A percentile compares a stretch with the other conserved stretches of the same genome.
These are phyloP conservation scores for Leucocoprinus leucothites DNA, from an alignment of 768 basidiomycete species.

Conservation along the genomic window DNA sequence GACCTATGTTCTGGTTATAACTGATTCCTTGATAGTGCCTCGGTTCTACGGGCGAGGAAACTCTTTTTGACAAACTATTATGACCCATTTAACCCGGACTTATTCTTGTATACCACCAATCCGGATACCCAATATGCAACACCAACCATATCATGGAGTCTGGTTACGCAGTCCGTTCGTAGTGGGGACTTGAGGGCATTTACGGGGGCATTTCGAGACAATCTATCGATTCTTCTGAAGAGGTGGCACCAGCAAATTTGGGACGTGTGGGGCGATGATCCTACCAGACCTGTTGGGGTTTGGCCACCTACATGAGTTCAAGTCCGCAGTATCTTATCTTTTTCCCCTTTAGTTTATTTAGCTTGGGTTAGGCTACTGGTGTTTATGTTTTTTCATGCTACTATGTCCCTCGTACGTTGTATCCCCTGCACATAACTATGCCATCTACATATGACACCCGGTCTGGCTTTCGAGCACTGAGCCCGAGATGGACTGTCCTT, in stretches of 20 bases:
- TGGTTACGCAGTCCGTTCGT: not conserved
- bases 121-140: conserved; percentile 35
- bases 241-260: conserved; percentile 38
- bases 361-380: not conserved
- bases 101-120: conserved; percentile 50
- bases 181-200: conserved; percentile 8
- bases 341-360: not conserved
- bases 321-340: not conserved
- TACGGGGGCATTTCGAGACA: conserved; percentile 32
- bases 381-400: conserved; percentile 1
- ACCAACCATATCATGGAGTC: conserved; percentile 28
- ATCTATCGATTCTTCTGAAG: conserved; percentile 28
- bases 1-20: not conserved
- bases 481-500: not conserved
- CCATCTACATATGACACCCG: not conserved
- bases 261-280: conserved; percentile 40
- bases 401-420: conserved; percentile 16
- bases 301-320: conserved; percentile 37
- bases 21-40: conserved; percentile 33
- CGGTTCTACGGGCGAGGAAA: conserved; percentile 42
- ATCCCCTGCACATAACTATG: not conserved
- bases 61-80: conserved; percentile 74
- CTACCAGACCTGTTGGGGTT: conserved; percentile 19
- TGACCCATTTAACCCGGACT: conserved; percentile 74
- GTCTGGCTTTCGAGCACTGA: too few species aligned